These are phyloP conservation scores for Fusarium sp. DNA, from an alignment of 2,329 filamentous ascomycete genomes.

Conservation along the genomic window DNA sequence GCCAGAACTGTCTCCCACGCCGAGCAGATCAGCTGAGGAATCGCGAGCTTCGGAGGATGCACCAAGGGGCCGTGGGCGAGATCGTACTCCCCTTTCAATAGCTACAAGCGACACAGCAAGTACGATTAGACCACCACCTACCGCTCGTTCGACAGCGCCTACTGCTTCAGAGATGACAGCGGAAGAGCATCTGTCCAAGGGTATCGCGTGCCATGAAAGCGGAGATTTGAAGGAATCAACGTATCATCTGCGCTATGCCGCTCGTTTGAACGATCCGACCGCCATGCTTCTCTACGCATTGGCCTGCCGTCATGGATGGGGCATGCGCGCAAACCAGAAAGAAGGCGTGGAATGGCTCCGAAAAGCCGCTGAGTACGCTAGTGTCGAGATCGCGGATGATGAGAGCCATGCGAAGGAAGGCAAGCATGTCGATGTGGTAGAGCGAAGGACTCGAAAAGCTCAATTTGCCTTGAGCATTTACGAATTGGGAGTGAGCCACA, in stretches of 20 bases:
- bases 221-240: constrained; percentile 93
- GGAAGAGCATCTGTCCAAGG: constrained; percentile 90
- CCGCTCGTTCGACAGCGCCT: constrained; percentile 60
- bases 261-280: constrained; percentile 85
- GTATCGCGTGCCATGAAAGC: constrained; percentile 88
- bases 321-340: constrained; percentile 89
- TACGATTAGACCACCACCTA: constrained; percentile 58
- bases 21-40: constrained; percentile 58
- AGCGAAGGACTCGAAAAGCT: constrained; percentile 85
- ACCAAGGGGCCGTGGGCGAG: constrained; percentile 60
- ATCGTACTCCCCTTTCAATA: constrained; percentile 60
- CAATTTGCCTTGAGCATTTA: constrained; percentile 97
- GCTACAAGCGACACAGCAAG: constrained; percentile 66
- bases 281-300: constrained; percentile 97
- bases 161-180: constrained; percentile 77
- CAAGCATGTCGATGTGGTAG: constrained; percentile 71
- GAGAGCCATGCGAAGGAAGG: constrained; percentile 74
- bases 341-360: constrained; percentile 94
- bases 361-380: constrained; percentile 87
- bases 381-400: constrained; percentile 84
- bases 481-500: constrained; percentile 93
- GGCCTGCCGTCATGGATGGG: constrained; percentile 96
- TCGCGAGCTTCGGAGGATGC: constrained; percentile 61
- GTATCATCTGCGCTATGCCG: constrained; percentile 92
- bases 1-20: constrained; percentile 58